Conservation (phyloP, 2,329 filamentous ascomycete genomes). For the Alternaria ethzedia region DNA sequence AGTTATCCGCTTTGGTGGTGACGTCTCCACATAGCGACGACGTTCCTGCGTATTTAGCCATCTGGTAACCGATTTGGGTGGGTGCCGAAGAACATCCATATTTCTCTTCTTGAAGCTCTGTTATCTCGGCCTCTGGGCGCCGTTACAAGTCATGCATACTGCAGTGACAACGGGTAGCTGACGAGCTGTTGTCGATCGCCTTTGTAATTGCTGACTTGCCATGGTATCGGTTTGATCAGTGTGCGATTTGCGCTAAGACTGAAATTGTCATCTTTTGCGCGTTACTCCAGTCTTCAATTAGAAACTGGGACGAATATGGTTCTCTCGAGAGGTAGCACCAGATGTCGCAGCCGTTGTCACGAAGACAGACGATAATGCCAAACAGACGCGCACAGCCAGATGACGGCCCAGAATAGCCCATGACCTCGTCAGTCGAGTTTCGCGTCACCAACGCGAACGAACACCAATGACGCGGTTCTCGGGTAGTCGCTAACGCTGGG, state of each 20-base stretch:
- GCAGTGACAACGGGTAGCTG: not conserved
- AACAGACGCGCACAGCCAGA: not conserved
- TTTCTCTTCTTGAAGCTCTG: not conserved
- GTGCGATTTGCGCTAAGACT: not conserved
- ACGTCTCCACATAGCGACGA: conserved; percentile 1
- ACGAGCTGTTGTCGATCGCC: not conserved
- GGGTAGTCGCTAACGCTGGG: conserved; percentile 10
- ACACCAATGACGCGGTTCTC: not conserved
- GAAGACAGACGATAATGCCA: not conserved
- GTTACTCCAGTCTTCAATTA: not conserved
- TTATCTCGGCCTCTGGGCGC: not conserved
- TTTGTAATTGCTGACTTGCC: not conserved
- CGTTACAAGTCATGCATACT: not conserved
- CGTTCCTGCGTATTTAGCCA: not conserved
- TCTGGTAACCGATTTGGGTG: not conserved
- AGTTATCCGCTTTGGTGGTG: not conserved
- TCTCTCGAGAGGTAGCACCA: not conserved
- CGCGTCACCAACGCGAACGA: not conserved
- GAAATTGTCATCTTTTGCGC: not conserved
- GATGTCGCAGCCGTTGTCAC: not conserved
- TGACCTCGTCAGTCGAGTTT: not conserved
- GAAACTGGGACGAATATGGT: not conserved
- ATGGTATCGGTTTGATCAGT: not conserved
- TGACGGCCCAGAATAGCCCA: not conserved
- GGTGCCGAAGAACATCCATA: not conserved